Percentiles rank a stretch among this genome's conserved stretches.
phyloP scores from a whole-genome alignment of 164 flowering plant species.

The Cinnamomum micranthum region DNA sequence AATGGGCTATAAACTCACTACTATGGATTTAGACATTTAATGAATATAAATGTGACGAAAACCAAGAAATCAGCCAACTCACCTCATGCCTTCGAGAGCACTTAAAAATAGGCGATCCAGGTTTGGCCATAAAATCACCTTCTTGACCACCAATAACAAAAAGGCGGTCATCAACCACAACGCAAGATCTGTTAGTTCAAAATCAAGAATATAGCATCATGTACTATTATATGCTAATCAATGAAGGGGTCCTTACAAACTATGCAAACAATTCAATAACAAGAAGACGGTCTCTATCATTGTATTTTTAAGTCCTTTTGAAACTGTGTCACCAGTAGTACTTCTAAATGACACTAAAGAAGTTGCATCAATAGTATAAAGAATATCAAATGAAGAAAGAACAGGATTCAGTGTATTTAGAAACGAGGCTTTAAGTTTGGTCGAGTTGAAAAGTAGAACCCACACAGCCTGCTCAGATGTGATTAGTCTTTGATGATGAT shows the following conservation, averaged over 20 bases:
- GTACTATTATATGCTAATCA: neutral
- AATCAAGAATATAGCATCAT: neutral
- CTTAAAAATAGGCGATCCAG: constrained; percentile 93
- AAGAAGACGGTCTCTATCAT: neutral
- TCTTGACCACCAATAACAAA: constrained; percentile 94
- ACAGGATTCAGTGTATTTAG: too few relatives aligned
- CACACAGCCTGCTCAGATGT: too few relatives aligned
- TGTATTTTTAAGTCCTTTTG: neutral
- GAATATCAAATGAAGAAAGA: neutral
- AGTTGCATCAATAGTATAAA: neutral
- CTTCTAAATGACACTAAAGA: neutral
- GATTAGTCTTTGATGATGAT: too few relatives aligned
- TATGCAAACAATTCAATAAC: neutral
- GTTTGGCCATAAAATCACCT: constrained; percentile 98
- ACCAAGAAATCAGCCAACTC: constrained; percentile 5
- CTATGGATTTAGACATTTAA: neutral
- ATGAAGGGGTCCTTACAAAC: neutral
- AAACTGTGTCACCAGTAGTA: neutral
- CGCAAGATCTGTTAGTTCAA: constrained; percentile 60
- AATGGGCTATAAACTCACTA: neutral
- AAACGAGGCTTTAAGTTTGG: too few relatives aligned
- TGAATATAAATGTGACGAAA: neutral
- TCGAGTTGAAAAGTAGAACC: too few relatives aligned
- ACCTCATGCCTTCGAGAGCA: constrained; percentile 96
- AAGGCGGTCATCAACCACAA: constrained; percentile 66